Conservation (phyloP, 345 rosid genomes). For the Murraya koenigii region DNA sequence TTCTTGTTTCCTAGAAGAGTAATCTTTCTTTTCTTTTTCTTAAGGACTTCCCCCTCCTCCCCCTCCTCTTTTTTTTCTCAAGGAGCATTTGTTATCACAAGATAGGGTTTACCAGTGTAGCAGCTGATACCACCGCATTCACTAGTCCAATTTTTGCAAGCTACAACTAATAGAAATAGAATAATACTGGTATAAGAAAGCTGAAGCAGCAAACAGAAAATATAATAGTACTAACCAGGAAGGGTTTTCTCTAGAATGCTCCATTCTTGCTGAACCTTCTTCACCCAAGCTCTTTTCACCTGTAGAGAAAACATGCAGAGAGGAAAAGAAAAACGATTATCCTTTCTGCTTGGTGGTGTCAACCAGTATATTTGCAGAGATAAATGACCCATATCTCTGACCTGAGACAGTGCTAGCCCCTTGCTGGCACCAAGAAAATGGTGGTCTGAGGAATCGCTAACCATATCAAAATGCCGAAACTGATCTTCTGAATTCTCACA, state of each 20-base stretch:
- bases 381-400: conserved; percentile 29
- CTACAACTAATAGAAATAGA: background rate
- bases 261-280: conserved; percentile 95
- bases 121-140: background rate
- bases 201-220: conserved; percentile 2
- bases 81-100: background rate
- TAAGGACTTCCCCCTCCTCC: background rate
- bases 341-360: background rate
- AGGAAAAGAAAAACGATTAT: conserved; percentile 4
- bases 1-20: background rate
- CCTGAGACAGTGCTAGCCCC: conserved; percentile 56
- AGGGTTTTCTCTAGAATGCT: conserved; percentile 64
- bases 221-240: conserved; percentile 56
- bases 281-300: conserved; percentile 75
- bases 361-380: conserved; percentile 7
- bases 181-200: background rate
- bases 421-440: conserved; percentile 54
- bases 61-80: background rate
- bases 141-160: background rate
- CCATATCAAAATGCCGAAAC: conserved; percentile 76
- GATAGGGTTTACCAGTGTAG: background rate
- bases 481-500: conserved; percentile 22
- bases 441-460: conserved; percentile 71
- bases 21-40: background rate
- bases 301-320: conserved; percentile 20